These are phyloP conservation scores for Neodidymelliopsis sp. DNA, from an alignment of 2,329 filamentous ascomycete species.

Conservation along the genomic window DNA sequence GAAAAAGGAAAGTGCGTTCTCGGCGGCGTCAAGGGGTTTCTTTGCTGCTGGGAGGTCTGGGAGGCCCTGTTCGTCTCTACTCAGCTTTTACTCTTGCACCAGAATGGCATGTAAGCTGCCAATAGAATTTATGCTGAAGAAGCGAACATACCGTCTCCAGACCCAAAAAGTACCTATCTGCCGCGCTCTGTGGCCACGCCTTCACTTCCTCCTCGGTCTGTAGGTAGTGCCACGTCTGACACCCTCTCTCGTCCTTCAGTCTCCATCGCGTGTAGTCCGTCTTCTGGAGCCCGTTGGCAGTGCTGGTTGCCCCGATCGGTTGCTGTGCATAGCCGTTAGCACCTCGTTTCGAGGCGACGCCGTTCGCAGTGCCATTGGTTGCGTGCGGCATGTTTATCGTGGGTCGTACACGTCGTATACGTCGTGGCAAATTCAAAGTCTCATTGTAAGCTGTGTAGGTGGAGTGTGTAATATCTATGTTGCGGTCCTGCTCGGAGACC, in stretches of 20 bases:
- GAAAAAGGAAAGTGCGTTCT: conserved; percentile 88
- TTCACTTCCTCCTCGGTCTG: conserved; percentile 72
- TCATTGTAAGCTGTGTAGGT: conserved; percentile 10
- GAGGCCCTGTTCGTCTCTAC: conserved; percentile 65
- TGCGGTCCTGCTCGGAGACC: conserved; percentile 19
- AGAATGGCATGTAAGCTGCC: not conserved
- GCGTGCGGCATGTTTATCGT: conserved; percentile 25
- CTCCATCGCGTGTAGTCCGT: conserved; percentile 89
- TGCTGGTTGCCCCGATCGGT: conserved; percentile 23
- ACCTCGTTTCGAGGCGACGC: conserved; percentile 25
- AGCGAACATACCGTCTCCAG: conserved; percentile 70
- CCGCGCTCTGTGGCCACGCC: conserved; percentile 83
- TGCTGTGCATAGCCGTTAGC: conserved; percentile 18
- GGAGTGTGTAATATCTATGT: conserved; percentile 5
- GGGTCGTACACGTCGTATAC: conserved; percentile 3
- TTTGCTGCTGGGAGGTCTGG: conserved; percentile 74
- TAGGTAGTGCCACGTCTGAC: conserved; percentile 95
- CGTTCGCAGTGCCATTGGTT: conserved; percentile 34
- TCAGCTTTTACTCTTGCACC: not conserved
- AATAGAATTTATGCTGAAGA: not conserved
- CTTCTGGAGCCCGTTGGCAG: conserved; percentile 46
- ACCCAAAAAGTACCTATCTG: conserved; percentile 90
- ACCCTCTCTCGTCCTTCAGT: conserved; percentile 79
- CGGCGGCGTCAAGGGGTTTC: conserved; percentile 77
- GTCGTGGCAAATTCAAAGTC: not conserved